Evolutionary conservation across 192 early-diverging fungal genomes (phyloP).

Genomic region (Linnemannia exigua): DNA sequence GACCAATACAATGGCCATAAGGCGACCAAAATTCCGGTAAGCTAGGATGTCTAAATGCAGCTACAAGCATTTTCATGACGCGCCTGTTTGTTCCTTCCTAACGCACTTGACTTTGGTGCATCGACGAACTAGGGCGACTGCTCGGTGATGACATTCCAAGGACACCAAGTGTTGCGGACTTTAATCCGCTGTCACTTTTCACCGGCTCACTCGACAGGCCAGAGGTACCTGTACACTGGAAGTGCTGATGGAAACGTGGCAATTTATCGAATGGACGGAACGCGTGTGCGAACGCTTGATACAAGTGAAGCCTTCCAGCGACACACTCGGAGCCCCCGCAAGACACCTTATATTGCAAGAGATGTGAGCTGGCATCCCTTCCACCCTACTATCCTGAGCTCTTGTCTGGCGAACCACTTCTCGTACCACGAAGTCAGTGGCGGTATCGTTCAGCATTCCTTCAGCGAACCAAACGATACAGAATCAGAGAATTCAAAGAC

Average conservation of each 20-base stretch:
- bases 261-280: conserved; percentile 62
- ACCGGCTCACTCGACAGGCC: conserved; percentile 66
- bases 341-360: conserved; percentile 35
- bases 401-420: conserved; percentile 24
- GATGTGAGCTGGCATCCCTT: conserved; percentile 73
- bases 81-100: background rate
- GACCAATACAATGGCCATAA: conserved; percentile 16
- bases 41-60: conserved; percentile 5
- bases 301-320: conserved; percentile 25
- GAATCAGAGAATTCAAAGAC: conserved; percentile 15
- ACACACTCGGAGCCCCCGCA: background rate
- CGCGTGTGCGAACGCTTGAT: conserved; percentile 45
- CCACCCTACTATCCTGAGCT: conserved; percentile 58
- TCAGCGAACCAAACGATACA: background rate
- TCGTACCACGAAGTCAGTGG: background rate
- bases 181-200: conserved; percentile 82
- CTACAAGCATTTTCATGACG: background rate
- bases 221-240: conserved; percentile 76
- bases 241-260: conserved; percentile 69
- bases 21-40: conserved; percentile 22
- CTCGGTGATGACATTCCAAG: conserved; percentile 72
- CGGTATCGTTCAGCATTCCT: conserved; percentile 38
- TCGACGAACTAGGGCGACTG: conserved; percentile 28
- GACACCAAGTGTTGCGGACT: conserved; percentile 74
- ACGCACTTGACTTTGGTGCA: background rate